A percentile compares a stretch with the other conserved stretches of the same genome.
Conservation (phyloP, 2,329 filamentous ascomycete species). For the Zymoseptoria tritici region DNA sequence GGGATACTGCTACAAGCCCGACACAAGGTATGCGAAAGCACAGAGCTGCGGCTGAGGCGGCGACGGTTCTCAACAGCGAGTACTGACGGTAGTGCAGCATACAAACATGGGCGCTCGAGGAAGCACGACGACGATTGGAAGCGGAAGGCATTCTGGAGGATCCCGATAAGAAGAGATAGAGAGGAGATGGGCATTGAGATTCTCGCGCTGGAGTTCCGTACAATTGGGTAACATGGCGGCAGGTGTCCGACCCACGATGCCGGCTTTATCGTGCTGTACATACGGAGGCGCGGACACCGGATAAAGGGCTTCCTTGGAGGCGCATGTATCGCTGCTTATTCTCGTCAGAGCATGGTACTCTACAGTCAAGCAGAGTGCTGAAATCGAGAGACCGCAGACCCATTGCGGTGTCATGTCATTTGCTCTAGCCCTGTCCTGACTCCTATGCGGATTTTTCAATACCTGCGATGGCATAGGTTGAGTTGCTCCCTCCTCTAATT, state of each 20-base stretch:
- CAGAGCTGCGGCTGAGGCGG: not conserved
- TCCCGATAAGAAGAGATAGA: conserved; percentile 40
- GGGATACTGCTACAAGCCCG: conserved; percentile 92
- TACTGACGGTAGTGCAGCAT: conserved; percentile 53
- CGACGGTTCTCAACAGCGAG: conserved; percentile 3
- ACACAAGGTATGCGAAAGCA: conserved; percentile 74
- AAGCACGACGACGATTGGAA: conserved; percentile 90
- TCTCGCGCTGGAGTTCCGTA: not conserved
- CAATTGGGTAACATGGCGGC: not conserved
- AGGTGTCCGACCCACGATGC: not conserved
- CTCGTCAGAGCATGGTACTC: not conserved
- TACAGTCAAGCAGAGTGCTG: not conserved
- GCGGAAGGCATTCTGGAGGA: conserved; percentile 89
- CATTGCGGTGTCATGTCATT: not conserved
- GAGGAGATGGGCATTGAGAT: not conserved
- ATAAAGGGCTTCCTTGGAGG: not conserved
- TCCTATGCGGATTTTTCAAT: not conserved
- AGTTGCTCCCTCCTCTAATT: not conserved
- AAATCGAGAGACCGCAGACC: not conserved
- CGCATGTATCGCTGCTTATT: not conserved
- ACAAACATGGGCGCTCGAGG: conserved; percentile 98
- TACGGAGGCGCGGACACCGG: not conserved
- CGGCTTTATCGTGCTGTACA: not conserved
- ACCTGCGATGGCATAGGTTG: not conserved
- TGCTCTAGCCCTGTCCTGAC: not conserved